These are phyloP conservation scores for Trichoderma hamatum DNA, from an alignment of 2,329 filamentous ascomycete species.

Conservation along the genomic window DNA sequence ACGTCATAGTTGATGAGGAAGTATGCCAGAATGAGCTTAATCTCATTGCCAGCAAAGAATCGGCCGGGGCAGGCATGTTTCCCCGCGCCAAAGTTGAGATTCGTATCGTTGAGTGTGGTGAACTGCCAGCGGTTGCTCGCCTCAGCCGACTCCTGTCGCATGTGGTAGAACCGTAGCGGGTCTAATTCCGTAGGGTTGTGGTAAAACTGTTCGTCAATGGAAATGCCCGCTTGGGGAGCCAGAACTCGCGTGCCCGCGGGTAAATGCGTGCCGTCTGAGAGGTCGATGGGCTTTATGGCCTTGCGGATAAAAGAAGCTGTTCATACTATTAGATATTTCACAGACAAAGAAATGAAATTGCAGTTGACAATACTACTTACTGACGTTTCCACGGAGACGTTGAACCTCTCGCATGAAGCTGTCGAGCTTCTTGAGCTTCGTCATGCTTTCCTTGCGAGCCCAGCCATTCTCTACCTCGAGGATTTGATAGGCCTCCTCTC, in stretches of 20 bases:
- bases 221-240: slow-evolving; percentile 47
- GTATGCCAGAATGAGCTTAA: slow-evolving; percentile 54
- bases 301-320: slow-evolving; percentile 51
- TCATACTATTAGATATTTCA: slow-evolving; percentile 29
- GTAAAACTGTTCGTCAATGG: slow-evolving; percentile 46
- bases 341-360: background rate
- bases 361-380: slow-evolving; percentile 33
- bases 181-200: slow-evolving; percentile 50
- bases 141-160: slow-evolving; percentile 44
- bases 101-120: slow-evolving; percentile 46
- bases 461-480: slow-evolving; percentile 47
- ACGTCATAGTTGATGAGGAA: slow-evolving; percentile 54
- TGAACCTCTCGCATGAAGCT: slow-evolving; percentile 53
- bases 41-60: slow-evolving; percentile 53
- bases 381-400: slow-evolving; percentile 48
- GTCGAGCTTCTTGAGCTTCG: slow-evolving; percentile 51
- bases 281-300: slow-evolving; percentile 49
- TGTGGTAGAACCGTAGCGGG: slow-evolving; percentile 52
- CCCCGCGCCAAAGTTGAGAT: slow-evolving; percentile 53
- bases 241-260: slow-evolving; percentile 49
- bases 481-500: slow-evolving; percentile 51
- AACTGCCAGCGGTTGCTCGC: slow-evolving; percentile 49
- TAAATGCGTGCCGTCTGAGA: slow-evolving; percentile 50
- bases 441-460: slow-evolving; percentile 48
- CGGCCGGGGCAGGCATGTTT: slow-evolving; percentile 53